Evolutionary conservation across 1,139 yeast species (phyloP), one percentile per base, ranked within the genome.

Genomic region (Lodderomyces oxycetoniae): DNA sequence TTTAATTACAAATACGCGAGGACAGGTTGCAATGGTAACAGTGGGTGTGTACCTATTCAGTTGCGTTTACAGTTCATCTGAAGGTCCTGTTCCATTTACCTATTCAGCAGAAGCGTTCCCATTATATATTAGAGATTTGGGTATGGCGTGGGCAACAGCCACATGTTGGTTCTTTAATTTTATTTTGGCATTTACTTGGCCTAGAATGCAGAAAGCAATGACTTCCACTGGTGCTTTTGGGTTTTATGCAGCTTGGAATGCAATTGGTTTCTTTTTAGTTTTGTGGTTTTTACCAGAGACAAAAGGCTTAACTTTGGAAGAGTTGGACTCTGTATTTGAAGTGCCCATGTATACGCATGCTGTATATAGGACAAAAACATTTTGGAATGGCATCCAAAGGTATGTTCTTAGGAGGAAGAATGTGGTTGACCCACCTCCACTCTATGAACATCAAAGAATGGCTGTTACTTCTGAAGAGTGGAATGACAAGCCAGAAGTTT

Each of bases 51-150:
- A 85, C 53, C 55, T 86, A 28, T 86, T 75, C 59, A 64, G 87
- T 0, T 72, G 77, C 29, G 81, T 83, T 44, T 86, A 86, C 59
- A 83, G 93, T 0, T 79, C 85, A 3, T 91, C 94, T 41, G 87
- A 83, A 61, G 95, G 95, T 30, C 95, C 94, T 10, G 94, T 86
- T 33, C 94, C 95, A 5, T 86, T 86, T 64, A 83, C 93, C 2
- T 84, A 85, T 53, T 80, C 93, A 21, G 94, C 95, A 12, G 94
- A 86, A 57, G 85, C 43, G 35, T 86, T 85, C 68, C 89, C 93
- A 37, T 68, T 86, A 46, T 84, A 84, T 49, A 79, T 85, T 42
- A 78, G 95, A 61, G 93, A 87, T 50, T 63, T 85, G 35, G 94
- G 95, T 38, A 84, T 88, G 81, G 79, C 91, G 3, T 67, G 79